phyloP scores from a whole-genome alignment of 2,329 filamentous ascomycete species.

The Verticillium isaacii region DNA sequence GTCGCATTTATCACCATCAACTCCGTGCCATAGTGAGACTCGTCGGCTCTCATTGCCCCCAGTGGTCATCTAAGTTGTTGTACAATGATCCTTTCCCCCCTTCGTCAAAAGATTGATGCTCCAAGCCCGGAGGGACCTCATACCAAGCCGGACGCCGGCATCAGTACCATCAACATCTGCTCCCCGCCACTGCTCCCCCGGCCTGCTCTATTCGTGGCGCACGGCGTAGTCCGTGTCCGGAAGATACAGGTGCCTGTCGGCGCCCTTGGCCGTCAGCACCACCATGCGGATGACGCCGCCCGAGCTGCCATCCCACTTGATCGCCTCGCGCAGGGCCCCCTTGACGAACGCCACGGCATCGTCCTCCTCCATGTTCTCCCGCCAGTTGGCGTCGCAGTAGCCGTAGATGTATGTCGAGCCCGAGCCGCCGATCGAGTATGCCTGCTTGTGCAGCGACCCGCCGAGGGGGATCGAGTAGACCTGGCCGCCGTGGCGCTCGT shows the following conservation, averaged over 20 bases:
- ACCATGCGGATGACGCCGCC: slow-evolving; percentile 98
- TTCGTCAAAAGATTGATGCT: background rate
- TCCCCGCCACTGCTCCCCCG: background rate
- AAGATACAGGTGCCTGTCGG: slow-evolving; percentile 90
- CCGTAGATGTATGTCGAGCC: slow-evolving; percentile 99
- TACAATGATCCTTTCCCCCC: background rate
- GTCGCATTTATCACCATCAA: background rate
- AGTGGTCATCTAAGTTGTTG: background rate
- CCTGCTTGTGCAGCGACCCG: slow-evolving; percentile 94
- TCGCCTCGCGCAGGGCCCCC: slow-evolving; percentile 83
- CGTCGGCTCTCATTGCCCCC: background rate
- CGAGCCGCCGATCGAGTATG: slow-evolving; percentile 92
- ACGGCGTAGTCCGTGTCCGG: slow-evolving; percentile 85
- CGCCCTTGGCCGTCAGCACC: slow-evolving; percentile 84
- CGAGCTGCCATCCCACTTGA: slow-evolving; percentile 99
- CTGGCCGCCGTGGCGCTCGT: slow-evolving; percentile 89
- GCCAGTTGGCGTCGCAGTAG: slow-evolving; percentile 96
- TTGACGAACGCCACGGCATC: slow-evolving; percentile 94
- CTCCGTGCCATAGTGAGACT: background rate
- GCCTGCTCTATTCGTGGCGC: slow-evolving; percentile 52
- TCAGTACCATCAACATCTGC: background rate
- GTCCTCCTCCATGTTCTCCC: slow-evolving; percentile 86
- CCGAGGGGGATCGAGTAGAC: slow-evolving; percentile 97
- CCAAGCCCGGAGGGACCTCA: background rate
- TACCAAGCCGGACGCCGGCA: background rate